Evolutionary conservation across 1,139 yeast species (phyloP).

Genomic region (Chernovozyma aurita): DNA sequence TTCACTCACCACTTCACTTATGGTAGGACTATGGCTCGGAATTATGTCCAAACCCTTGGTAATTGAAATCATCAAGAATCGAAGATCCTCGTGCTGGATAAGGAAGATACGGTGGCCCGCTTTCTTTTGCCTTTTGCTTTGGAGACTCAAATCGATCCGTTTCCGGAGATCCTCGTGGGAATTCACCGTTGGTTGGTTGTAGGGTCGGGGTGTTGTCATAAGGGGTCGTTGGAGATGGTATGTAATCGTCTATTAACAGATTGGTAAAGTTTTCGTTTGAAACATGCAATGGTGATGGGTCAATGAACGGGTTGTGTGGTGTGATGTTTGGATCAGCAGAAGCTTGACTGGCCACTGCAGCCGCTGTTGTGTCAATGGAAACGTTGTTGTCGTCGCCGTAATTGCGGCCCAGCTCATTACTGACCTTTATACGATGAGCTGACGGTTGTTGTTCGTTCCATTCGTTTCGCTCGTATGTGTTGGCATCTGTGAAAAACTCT

Average conservation of each 20-base stretch:
- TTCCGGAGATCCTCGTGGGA: not conserved
- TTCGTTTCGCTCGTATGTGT: too few species aligned
- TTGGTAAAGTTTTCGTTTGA: not conserved
- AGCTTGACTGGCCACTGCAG: not conserved
- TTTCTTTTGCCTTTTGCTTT: not conserved
- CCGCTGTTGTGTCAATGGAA: not conserved
- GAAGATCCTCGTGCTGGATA: slow-evolving; percentile 5
- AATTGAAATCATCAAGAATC: slow-evolving; percentile 3
- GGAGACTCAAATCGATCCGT: not conserved
- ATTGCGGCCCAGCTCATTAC: too few species aligned
- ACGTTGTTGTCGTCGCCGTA: not conserved
- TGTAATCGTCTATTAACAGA: not conserved
- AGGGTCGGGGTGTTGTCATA: not conserved
- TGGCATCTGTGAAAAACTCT: not conserved
- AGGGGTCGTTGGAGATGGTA: not conserved
- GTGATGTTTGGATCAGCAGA: too few species aligned
- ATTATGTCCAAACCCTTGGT: not conserved
- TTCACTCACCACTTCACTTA: too few species aligned
- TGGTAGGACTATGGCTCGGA: too few species aligned
- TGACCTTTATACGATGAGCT: not conserved
- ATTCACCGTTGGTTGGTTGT: not conserved
- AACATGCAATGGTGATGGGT: not conserved
- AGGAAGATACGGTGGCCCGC: not conserved
- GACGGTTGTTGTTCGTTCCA: not conserved
- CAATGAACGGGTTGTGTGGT: not conserved